Percentiles rank a stretch among this genome's conserved stretches.
These are phyloP conservation scores for Hibiscus trionum DNA, from an alignment of 345 rosid genomes.

Conservation along the genomic window DNA sequence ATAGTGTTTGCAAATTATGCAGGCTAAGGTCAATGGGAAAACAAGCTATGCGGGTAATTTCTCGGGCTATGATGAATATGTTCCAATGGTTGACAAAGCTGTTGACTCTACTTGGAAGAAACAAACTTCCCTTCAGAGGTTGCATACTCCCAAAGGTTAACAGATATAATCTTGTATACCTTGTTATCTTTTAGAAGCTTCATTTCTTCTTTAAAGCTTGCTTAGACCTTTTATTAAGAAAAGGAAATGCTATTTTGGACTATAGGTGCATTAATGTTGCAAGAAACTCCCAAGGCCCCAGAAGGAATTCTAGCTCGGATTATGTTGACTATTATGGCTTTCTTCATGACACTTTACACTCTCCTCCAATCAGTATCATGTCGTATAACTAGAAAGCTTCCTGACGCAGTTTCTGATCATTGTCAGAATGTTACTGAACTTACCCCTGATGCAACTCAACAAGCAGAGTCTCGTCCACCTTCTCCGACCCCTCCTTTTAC, in stretches of 20 bases:
- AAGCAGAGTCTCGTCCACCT: conserved; percentile 51
- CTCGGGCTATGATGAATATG: conserved; percentile 95
- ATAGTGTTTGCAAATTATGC: conserved; percentile 15
- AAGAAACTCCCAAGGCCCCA: conserved; percentile 39
- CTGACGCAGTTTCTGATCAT: conserved; percentile 22
- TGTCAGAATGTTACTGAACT: conserved; percentile 34
- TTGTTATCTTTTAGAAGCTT: background rate
- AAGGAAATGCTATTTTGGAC: conserved; percentile 10
- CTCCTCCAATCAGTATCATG: conserved; percentile 41
- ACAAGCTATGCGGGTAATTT: conserved; percentile 53
- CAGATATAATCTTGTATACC: background rate
- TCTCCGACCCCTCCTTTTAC: conserved; percentile 43
- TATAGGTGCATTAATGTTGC: conserved; percentile 37
- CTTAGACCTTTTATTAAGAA: background rate
- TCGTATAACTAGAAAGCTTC: conserved; percentile 42
- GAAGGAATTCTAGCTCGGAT: conserved; percentile 49
- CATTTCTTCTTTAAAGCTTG: background rate
- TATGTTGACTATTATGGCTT: conserved; percentile 38
- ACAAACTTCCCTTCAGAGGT: conserved; percentile 39
- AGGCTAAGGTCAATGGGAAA: conserved; percentile 69
- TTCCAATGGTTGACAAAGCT: conserved; percentile 96
- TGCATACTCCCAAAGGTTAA: conserved; percentile 54
- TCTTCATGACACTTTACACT: conserved; percentile 51
- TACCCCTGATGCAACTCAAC: conserved; percentile 18
- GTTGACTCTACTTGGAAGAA: conserved; percentile 88